These are phyloP conservation scores for Letharia columbiana DNA, from an alignment of 495 filamentous ascomycete species.

Conservation along the genomic window DNA sequence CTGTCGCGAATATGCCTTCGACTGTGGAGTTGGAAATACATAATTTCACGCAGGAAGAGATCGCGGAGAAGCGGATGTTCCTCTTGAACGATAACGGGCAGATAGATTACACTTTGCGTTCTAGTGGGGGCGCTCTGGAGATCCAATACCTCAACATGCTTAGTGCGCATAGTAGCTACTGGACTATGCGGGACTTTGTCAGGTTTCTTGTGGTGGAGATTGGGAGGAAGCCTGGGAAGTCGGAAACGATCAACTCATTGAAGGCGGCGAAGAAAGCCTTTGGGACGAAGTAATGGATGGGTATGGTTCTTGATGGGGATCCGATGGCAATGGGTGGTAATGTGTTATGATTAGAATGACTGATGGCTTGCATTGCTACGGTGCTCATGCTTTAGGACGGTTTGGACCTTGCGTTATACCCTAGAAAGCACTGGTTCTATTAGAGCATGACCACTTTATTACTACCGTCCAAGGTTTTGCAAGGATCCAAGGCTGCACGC, in stretches of 20 bases:
- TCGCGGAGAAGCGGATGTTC: slow-evolving; percentile 81
- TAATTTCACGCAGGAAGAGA: slow-evolving; percentile 85
- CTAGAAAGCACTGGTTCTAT: slow-evolving; percentile 9
- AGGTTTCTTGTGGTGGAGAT: slow-evolving; percentile 80
- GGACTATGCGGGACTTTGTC: slow-evolving; percentile 77
- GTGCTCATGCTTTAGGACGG: background rate
- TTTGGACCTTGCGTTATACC: slow-evolving; percentile 2
- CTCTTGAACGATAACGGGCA: slow-evolving; percentile 93
- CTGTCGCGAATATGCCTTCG: slow-evolving; percentile 62
- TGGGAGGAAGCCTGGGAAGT: slow-evolving; percentile 62
- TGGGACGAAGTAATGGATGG: slow-evolving; percentile 17
- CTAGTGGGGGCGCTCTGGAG: slow-evolving; percentile 73
- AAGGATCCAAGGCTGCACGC: background rate
- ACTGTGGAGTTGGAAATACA: slow-evolving; percentile 93
- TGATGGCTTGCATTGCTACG: slow-evolving; percentile 3
- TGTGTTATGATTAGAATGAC: slow-evolving; percentile 7
- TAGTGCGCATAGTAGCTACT: slow-evolving; percentile 92
- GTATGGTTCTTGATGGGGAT: background rate
- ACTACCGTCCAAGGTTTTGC: slow-evolving; percentile 2
- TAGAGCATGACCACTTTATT: slow-evolving; percentile 5
- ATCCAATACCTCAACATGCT: slow-evolving; percentile 97
- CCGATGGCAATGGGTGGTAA: background rate
- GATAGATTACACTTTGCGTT: slow-evolving; percentile 78
- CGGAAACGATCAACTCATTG: slow-evolving; percentile 57
- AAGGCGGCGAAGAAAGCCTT: slow-evolving; percentile 61